Evolutionary conservation across 163 green algal species (phyloP).

Genomic region (Volvox carteri): DNA sequence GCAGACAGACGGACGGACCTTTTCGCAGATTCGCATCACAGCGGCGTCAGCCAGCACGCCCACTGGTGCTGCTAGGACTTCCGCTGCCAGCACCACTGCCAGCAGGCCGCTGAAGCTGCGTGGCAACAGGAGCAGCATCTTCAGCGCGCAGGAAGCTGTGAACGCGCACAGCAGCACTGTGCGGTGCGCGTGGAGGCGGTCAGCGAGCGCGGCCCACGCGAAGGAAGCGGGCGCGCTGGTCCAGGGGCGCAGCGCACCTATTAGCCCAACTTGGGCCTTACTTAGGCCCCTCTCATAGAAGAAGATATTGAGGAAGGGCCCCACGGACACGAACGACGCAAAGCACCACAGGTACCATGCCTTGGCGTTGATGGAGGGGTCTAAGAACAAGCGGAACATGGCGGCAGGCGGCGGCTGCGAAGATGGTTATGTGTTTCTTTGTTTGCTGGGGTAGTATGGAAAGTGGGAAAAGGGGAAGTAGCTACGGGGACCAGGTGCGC

Average conservation of each 20-base stretch:
- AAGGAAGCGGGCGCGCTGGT: slow-evolving; percentile 35
- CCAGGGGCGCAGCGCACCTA: slow-evolving; percentile 40
- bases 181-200: slow-evolving; percentile 49
- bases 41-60: slow-evolving; percentile 51
- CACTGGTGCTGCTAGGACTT: slow-evolving; percentile 30
- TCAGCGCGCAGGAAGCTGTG: not conserved
- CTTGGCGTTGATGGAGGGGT: slow-evolving; percentile 41
- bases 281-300: not conserved
- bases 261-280: slow-evolving; percentile 34
- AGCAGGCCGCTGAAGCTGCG: slow-evolving; percentile 41
- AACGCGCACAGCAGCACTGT: slow-evolving; percentile 48
- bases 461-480: not conserved
- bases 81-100: slow-evolving; percentile 22
- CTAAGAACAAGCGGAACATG: not conserved
- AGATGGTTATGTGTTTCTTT: not conserved
- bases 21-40: slow-evolving; percentile 45
- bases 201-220: slow-evolving; percentile 43
- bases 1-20: slow-evolving; percentile 10
- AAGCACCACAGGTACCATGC: slow-evolving; percentile 45
- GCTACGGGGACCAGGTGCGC: no score
- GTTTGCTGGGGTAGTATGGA: not conserved
- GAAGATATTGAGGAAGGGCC: slow-evolving; percentile 48
- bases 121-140: slow-evolving; percentile 46
- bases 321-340: slow-evolving; percentile 26
- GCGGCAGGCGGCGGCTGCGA: not conserved